Base-by-base conservation (phyloP, 2,329 filamentous ascomycete species). In the Fusarium papillatum region DNA sequence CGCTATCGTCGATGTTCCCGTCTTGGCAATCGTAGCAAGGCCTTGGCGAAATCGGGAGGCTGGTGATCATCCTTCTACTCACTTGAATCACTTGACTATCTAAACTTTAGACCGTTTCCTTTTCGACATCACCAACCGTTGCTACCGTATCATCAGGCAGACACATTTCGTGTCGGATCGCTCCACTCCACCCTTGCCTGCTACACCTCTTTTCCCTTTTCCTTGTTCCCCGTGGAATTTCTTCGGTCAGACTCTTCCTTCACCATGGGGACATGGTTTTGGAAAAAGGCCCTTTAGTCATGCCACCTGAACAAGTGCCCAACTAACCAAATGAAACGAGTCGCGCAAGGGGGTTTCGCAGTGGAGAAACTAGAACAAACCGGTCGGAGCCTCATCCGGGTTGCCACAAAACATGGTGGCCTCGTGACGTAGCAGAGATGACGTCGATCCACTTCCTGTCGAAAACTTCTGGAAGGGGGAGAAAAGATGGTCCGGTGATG, bases 391-490 rank as follows among this genome's bases (percentile, higher is more conserved):
- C 62, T 53, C 62, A 41, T 55, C 36, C 46, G 34, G 46, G 11
- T 57, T 29, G 36, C 48, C 39, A 46, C 48, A 43, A 46, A 46
- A 53, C 24, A 39, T 39, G 61, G 41, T 41, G 34, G 13, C 13
- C 46, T 46, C 16, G 36, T 76, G 74, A 76, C 68, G 73, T 74
- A 66, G 61, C 55, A 39, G 48, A 55, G 19, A 41, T n/a, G 26
- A 22, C 38, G 36, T 48, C n/a, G 38, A 48, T 55, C 73, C 60
- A 53, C 50, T 39, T 14, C 17, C 5, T 41, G 9, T 76, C n/a
- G 74, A 76, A 74, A 14, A 38, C 39, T 76, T 76, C 74, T 72
- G 71, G 74, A 76, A 76, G 29, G 31, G 71, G 53, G 74, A 71
- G 43, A 31, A 76, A 71, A 10, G 31, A 71, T n/a, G 55, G 62